A percentile compares a stretch with the other conserved stretches of the same genome.
Conservation (phyloP, 352 stramenopile genomes). For the Pythium insidiosum region DNA sequence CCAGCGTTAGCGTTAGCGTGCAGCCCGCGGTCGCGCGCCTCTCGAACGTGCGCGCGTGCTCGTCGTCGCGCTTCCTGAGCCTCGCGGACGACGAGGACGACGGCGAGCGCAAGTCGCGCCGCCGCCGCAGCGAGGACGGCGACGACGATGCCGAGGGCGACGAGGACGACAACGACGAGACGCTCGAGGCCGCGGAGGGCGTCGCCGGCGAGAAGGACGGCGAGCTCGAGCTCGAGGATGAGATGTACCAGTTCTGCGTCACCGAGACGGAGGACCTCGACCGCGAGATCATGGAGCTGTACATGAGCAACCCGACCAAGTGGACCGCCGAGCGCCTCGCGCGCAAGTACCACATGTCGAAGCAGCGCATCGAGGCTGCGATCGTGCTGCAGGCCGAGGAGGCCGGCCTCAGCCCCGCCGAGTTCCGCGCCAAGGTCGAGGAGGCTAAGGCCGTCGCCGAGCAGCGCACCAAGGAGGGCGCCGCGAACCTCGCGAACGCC, state of each 20-base stretch:
- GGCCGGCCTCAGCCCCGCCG: constrained; percentile 38
- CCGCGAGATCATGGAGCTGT: constrained; percentile 67
- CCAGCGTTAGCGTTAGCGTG: neutral
- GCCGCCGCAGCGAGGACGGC: constrained; percentile 11
- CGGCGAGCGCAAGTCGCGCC: constrained; percentile 10
- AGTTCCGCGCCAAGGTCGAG: constrained; percentile 54
- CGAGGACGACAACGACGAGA: constrained; percentile 5
- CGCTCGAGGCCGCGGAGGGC: constrained; percentile 15
- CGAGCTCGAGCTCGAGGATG: constrained; percentile 55
- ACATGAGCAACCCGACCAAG: constrained; percentile 81
- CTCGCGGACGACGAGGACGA: constrained; percentile 45
- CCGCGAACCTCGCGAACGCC: constrained; percentile 35
- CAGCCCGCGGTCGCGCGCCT: neutral
- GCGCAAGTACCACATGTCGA: constrained; percentile 62
- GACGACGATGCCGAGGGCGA: constrained; percentile 16
- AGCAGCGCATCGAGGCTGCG: constrained; percentile 71
- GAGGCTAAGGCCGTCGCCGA: constrained; percentile 40
- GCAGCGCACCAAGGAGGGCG: constrained; percentile 26
- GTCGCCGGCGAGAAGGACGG: constrained; percentile 45
- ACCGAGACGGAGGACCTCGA: constrained; percentile 66
- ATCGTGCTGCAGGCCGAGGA: constrained; percentile 74
- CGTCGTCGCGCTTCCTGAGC: constrained; percentile 69
- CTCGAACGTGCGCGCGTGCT: constrained; percentile 21
- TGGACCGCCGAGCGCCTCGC: constrained; percentile 83
- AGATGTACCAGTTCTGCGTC: constrained; percentile 68